Evolutionary conservation across 1,139 yeast species (phyloP).

Genomic region (Blastobotrys raffinosifermentans): DNA sequence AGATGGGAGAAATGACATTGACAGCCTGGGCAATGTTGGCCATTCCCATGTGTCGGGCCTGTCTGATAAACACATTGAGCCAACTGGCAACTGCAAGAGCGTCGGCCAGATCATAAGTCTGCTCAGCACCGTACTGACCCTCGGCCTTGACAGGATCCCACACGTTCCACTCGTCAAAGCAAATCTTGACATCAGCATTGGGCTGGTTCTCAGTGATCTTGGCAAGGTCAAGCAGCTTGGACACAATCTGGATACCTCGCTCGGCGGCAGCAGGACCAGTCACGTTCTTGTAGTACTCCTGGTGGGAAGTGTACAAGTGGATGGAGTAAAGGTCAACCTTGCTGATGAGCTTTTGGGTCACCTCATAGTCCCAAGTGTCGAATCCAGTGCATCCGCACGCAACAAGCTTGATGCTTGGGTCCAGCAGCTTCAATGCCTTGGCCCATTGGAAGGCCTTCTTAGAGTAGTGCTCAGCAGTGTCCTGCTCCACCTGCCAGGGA

Average conservation of each 20-base stretch:
- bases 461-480: constrained; percentile 30
- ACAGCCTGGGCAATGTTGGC: constrained; percentile 35
- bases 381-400: constrained; percentile 33
- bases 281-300: constrained; percentile 30
- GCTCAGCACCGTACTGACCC: constrained; percentile 33
- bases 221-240: constrained; percentile 31
- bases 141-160: constrained; percentile 35
- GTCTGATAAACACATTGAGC: constrained; percentile 34
- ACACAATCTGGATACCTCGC: constrained; percentile 29
- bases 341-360: constrained; percentile 27
- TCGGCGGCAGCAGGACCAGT: constrained; percentile 34
- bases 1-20: constrained; percentile 35
- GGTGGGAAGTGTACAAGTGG: constrained; percentile 31
- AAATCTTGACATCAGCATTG: constrained; percentile 26
- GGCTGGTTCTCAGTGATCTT: constrained; percentile 17
- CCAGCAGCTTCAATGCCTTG: constrained; percentile 33
- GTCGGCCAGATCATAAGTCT: constrained; percentile 31
- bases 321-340: constrained; percentile 33
- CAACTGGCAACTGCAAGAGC: constrained; percentile 35
- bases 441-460: constrained; percentile 34
- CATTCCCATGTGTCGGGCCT: constrained; percentile 31
- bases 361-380: constrained; percentile 31
- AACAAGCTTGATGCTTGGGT: constrained; percentile 28
- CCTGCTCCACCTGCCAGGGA: constrained; percentile 36
- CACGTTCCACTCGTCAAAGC: constrained; percentile 38